These are phyloP conservation scores for Podaxis rugospora DNA, from an alignment of 768 basidiomycete genomes.

Conservation along the genomic window DNA sequence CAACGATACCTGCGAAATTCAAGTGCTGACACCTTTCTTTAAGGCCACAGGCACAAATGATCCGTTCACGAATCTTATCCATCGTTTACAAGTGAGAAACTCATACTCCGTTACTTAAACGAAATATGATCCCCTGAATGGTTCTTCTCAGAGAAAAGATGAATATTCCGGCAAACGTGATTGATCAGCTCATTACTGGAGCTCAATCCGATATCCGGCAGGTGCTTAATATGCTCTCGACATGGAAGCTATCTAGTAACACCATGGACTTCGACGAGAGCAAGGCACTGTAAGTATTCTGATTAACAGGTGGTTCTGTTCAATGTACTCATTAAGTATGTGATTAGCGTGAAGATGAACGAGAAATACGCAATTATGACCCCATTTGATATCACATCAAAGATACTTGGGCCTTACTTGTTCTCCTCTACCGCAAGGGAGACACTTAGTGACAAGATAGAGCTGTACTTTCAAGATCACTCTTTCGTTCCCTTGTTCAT, in stretches of 20 bases:
- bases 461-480: constrained; percentile 95
- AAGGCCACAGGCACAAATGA: constrained; percentile 71
- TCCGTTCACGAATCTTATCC: constrained; percentile 84
- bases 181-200: constrained; percentile 87
- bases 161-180: constrained; percentile 84
- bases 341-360: constrained; percentile 72
- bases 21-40: constrained; percentile 1
- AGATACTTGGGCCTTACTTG: constrained; percentile 86
- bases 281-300: constrained; percentile 71
- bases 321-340: not conserved
- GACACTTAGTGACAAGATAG: constrained; percentile 88
- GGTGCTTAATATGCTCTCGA: constrained; percentile 96
- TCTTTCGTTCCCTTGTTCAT: constrained; percentile 93
- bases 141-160: constrained; percentile 70
- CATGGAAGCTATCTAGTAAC: constrained; percentile 83
- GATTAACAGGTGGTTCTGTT: not conserved
- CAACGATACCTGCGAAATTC: not conserved
- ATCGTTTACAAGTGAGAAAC: constrained; percentile 81
- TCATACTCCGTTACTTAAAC: not conserved
- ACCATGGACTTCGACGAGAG: constrained; percentile 90
- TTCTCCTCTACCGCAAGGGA: constrained; percentile 81
- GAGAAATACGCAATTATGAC: constrained; percentile 90
- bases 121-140: not conserved
- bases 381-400: constrained; percentile 89
- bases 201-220: constrained; percentile 96